phyloP scores from a whole-genome alignment of 441 rosid species.

The Corymbia citriodora region DNA sequence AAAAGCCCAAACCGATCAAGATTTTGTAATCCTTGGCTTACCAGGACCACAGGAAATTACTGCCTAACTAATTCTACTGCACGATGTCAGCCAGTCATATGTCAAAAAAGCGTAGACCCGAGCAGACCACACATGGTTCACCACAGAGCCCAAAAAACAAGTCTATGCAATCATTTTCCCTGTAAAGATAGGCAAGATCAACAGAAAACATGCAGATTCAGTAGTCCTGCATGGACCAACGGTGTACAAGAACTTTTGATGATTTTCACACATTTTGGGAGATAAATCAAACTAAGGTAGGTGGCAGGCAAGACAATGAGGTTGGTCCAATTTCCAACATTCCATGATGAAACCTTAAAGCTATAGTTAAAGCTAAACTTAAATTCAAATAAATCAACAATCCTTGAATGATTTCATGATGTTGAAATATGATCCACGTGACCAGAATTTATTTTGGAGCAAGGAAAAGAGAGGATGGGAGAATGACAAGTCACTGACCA shows the following conservation, averaged over 20 bases:
- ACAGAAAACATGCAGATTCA: neutral
- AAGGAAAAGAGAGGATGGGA: neutral
- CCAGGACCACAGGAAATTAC: neutral
- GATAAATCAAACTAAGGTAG: neutral
- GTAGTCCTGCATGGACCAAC: neutral
- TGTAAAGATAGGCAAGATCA: neutral
- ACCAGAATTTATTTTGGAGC: neutral
- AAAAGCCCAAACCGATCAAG: neutral
- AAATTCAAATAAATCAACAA: neutral
- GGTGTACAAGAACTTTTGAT: neutral
- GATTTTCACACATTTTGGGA: neutral
- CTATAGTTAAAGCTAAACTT: neutral
- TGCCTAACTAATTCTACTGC: neutral
- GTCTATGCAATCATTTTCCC: neutral
- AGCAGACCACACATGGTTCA: neutral
- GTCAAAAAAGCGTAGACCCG: neutral
- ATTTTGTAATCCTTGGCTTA: neutral
- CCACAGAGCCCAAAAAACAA: neutral
- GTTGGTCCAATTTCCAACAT: neutral
- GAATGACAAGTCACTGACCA: slow-evolving; percentile 37
- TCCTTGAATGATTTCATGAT: neutral
- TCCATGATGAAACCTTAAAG: neutral
- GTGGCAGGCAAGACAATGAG: neutral
- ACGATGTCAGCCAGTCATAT: neutral
- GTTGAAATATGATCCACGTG: neutral